Evolutionary conservation across 1,284 basidiomycete genomes (phyloP).

Genomic region (Ustilago esculenta): DNA sequence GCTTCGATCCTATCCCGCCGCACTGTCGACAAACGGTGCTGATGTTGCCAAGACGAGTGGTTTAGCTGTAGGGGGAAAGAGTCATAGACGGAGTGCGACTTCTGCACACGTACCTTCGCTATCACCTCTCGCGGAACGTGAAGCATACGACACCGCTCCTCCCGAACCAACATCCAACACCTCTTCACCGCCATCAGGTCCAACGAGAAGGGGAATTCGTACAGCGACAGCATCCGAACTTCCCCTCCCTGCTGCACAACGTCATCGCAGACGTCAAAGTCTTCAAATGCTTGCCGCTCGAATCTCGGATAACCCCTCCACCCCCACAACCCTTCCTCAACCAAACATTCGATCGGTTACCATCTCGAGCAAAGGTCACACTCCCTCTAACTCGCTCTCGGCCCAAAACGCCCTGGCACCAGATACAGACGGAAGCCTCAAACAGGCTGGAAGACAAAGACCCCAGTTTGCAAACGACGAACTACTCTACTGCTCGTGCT

Average conservation of each 20-base stretch:
- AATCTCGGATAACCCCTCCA: conserved; percentile 8
- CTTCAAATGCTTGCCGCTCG: conserved; percentile 47
- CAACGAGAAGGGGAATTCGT: conserved; percentile 31
- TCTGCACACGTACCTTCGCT: conserved; percentile 34
- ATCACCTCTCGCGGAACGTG: conserved; percentile 38
- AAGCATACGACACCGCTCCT: conserved; percentile 10
- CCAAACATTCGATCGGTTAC: conserved; percentile 13
- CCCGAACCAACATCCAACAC: background rate
- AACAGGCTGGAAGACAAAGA: conserved; percentile 14
- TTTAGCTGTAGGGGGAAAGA: background rate
- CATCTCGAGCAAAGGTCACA: conserved; percentile 29
- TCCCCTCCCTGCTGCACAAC: conserved; percentile 29
- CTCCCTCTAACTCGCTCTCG: conserved; percentile 21
- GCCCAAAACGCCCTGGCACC: conserved; percentile 9
- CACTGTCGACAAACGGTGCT: too few relatives aligned
- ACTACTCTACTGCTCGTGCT: conserved; percentile 48
- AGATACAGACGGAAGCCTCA: background rate
- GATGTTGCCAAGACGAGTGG: background rate
- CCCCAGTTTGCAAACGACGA: conserved; percentile 49
- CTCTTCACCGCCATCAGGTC: background rate
- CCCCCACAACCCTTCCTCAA: background rate
- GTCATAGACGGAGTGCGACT: conserved; percentile 36
- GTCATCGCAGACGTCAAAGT: conserved; percentile 31
- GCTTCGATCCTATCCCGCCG: background rate
- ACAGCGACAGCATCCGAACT: conserved; percentile 34